Evolutionary conservation across 1,284 basidiomycete genomes (phyloP).

Genomic region (Trichosporon asahii): DNA sequence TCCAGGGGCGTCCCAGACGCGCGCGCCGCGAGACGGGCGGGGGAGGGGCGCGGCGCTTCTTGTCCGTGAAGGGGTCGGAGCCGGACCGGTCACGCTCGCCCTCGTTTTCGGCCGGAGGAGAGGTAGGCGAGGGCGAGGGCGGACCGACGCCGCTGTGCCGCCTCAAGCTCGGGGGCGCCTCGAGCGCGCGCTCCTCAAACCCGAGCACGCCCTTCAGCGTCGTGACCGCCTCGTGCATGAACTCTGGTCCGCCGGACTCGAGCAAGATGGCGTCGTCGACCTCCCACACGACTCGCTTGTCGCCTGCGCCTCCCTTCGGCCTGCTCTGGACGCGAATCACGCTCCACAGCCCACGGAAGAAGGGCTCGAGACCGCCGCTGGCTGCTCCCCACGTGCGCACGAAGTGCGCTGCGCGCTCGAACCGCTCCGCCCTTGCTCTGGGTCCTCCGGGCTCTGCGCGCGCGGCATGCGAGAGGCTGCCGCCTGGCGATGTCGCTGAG

Average conservation of each 20-base stretch:
- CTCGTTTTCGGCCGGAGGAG: neutral
- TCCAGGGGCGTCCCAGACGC: slow-evolving; percentile 17
- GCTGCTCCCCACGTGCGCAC: slow-evolving; percentile 40
- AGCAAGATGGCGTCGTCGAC: slow-evolving; percentile 50
- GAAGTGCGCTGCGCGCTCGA: slow-evolving; percentile 32
- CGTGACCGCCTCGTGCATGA: slow-evolving; percentile 47
- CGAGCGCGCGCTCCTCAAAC: slow-evolving; percentile 42
- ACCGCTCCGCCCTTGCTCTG: slow-evolving; percentile 35
- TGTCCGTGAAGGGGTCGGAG: slow-evolving; percentile 45
- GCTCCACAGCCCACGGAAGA: slow-evolving; percentile 45
- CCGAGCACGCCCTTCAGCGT: slow-evolving; percentile 48
- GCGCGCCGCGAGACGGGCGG: slow-evolving; percentile 30
- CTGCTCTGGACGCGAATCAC: slow-evolving; percentile 40
- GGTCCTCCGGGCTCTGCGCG: slow-evolving; percentile 26
- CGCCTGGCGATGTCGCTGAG: slow-evolving; percentile 33
- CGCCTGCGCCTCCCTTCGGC: slow-evolving; percentile 34
- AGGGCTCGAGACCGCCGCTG: slow-evolving; percentile 42
- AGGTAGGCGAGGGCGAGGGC: neutral
- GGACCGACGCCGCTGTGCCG: neutral
- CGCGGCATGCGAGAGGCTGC: slow-evolving; percentile 34
- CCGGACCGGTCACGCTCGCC: slow-evolving; percentile 14
- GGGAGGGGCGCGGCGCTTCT: slow-evolving; percentile 24
- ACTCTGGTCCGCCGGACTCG: slow-evolving; percentile 47
- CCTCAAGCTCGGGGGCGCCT: slow-evolving; percentile 37
- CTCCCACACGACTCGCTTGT: slow-evolving; percentile 44